Conservation (phyloP, 352 stramenopile genomes). For the Aphanomyces cochlioides region DNA sequence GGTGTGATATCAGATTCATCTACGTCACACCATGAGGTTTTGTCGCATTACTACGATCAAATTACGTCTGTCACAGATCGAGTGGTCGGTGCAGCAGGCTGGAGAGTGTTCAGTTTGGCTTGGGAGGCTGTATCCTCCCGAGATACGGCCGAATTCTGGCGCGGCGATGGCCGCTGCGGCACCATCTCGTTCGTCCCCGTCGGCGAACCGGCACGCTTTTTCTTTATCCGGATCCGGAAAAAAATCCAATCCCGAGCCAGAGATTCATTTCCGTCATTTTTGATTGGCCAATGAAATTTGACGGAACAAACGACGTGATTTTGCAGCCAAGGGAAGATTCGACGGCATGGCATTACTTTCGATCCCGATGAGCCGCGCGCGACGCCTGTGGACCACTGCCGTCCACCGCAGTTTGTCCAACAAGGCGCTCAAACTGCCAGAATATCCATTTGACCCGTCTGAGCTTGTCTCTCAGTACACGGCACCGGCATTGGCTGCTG, state of each 20-base stretch:
- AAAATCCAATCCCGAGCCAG: too few species aligned
- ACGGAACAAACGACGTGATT: not conserved
- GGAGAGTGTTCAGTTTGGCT: not conserved
- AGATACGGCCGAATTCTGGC: not conserved
- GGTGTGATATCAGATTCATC: not conserved
- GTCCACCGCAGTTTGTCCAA: slow-evolving; percentile 2
- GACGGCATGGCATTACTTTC: not conserved
- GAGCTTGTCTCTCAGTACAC: slow-evolving; percentile 97
- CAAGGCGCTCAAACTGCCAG: slow-evolving; percentile 21
- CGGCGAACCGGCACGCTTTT: not conserved
- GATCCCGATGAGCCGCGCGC: not conserved
- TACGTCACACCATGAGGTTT: too few species aligned
- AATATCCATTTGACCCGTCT: slow-evolving; percentile 43
- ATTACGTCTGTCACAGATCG: slow-evolving; percentile 4
- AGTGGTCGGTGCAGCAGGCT: not conserved
- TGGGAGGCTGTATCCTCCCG: not conserved
- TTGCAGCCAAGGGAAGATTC: slow-evolving; percentile 2
- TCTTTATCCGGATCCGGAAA: too few species aligned
- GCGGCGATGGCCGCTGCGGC: slow-evolving; percentile 2
- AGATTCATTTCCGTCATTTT: too few species aligned
- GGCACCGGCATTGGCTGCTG: slow-evolving; percentile 89
- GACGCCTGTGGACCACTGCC: not conserved
- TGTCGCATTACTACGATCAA: too few species aligned
- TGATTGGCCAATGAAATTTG: slow-evolving; percentile 6
- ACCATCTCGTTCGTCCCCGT: not conserved